These are phyloP conservation scores for Tremellales sp. DNA, from an alignment of 1,284 basidiomycete species.

Conservation along the genomic window DNA sequence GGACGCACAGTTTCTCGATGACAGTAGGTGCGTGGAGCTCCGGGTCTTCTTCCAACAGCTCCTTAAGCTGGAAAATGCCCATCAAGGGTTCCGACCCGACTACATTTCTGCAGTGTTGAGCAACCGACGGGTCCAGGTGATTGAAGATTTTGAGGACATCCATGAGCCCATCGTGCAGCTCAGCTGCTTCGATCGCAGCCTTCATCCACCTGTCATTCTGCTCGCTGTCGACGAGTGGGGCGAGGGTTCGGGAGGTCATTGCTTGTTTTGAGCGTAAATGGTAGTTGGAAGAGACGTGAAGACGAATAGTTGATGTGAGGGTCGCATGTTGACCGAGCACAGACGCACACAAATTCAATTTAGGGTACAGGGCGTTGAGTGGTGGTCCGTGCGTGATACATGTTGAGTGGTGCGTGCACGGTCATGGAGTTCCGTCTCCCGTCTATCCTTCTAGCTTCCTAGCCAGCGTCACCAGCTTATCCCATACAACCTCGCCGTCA, in stretches of 20 bases:
- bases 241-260: too few species aligned
- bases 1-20: background rate
- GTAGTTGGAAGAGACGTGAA: background rate
- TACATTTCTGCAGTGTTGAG: background rate
- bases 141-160: too few species aligned
- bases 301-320: background rate
- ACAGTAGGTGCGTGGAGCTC: too few species aligned
- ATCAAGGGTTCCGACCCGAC: background rate
- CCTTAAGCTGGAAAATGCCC: background rate
- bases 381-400: background rate
- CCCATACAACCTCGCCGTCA: conserved; percentile 71
- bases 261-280: background rate
- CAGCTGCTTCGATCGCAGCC: too few species aligned
- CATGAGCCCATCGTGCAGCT: too few species aligned
- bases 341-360: background rate
- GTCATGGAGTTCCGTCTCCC: background rate
- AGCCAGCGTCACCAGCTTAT: conserved; percentile 45
- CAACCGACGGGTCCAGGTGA: background rate
- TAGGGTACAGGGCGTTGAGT: background rate
- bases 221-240: too few species aligned
- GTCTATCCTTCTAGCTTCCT: background rate
- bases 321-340: background rate
- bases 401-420: background rate
- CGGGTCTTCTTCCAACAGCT: background rate
- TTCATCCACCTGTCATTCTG: too few species aligned